Evolutionary conservation across 1,284 basidiomycete genomes (phyloP).

Genomic region (Tilletiopsis washingtonensis): DNA sequence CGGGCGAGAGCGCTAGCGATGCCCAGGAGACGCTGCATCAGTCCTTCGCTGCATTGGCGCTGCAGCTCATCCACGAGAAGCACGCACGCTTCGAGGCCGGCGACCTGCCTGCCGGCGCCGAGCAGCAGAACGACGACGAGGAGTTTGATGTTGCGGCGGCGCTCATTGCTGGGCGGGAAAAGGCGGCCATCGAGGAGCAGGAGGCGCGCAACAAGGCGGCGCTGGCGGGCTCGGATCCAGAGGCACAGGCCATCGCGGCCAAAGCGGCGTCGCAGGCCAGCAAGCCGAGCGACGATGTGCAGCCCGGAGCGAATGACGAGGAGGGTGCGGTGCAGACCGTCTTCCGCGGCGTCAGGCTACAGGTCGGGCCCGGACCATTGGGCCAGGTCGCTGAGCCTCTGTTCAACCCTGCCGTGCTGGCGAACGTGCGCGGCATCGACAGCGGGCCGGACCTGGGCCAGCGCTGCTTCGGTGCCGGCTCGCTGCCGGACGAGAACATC

Average conservation of each 20-base stretch:
- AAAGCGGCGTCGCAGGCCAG: too few relatives aligned
- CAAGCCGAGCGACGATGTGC: background rate
- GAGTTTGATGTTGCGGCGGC: slow-evolving; percentile 59
- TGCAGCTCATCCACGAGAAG: slow-evolving; percentile 27
- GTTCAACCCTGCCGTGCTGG: slow-evolving; percentile 1
- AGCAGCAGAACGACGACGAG: slow-evolving; percentile 59
- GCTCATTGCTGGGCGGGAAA: slow-evolving; percentile 40
- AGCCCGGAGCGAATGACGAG: slow-evolving; percentile 1
- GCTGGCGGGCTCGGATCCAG: slow-evolving; percentile 58
- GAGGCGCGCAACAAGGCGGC: slow-evolving; percentile 66
- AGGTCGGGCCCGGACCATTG: background rate
- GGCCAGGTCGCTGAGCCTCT: background rate
- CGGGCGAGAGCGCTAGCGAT: background rate
- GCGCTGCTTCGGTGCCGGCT: background rate
- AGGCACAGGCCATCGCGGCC: slow-evolving; percentile 8
- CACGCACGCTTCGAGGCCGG: slow-evolving; percentile 23
- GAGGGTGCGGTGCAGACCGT: background rate
- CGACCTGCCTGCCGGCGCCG: slow-evolving; percentile 12
- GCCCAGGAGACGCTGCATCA: background rate
- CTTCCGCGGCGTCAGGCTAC: background rate
- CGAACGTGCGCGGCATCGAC: background rate
- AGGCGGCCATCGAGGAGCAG: slow-evolving; percentile 25
- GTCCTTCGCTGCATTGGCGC: slow-evolving; percentile 22
- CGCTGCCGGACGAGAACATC: background rate
- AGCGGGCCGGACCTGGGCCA: background rate